Conservation (phyloP, 768 basidiomycete species). For the Mrakia gelida region DNA sequence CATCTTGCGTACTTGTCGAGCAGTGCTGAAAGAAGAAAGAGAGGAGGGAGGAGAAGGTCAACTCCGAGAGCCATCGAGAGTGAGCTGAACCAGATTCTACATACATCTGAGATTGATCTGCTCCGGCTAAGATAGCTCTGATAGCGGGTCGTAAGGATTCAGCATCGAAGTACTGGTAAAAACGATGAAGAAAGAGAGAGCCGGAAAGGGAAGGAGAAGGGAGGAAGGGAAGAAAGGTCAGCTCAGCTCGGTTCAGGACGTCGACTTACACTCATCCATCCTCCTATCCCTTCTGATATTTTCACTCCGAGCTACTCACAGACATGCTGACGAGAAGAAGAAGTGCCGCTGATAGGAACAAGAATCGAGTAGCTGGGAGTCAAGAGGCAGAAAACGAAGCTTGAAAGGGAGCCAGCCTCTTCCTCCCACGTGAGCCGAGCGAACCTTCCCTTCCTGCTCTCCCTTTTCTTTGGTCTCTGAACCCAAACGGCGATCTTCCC, state of each 20-base stretch:
- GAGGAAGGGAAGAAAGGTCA: background rate
- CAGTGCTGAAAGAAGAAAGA: background rate
- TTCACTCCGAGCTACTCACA: background rate
- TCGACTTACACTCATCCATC: too few species aligned
- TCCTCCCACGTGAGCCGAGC: background rate
- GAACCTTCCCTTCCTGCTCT: background rate
- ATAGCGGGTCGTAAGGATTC: conserved; percentile 12
- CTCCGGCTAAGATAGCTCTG: background rate
- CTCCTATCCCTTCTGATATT: too few species aligned
- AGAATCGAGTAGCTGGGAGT: background rate
- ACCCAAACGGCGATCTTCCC: background rate
- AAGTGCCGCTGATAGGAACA: background rate
- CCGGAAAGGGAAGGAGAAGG: background rate
- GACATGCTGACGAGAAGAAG: background rate
- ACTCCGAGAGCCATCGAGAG: background rate
- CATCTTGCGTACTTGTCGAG: background rate
- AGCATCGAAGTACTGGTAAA: background rate
- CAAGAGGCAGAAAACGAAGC: background rate
- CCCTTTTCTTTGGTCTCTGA: too few species aligned
- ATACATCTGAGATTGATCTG: conserved; percentile 2
- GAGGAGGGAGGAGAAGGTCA: background rate
- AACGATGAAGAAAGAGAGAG: background rate
- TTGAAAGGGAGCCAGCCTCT: background rate
- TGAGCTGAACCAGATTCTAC: background rate
- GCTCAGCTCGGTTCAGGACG: background rate